A percentile compares a stretch with the other conserved stretches of the same genome.
Conservation (phyloP, 495 filamentous ascomycete species). For the Neurospora tetraspora region DNA sequence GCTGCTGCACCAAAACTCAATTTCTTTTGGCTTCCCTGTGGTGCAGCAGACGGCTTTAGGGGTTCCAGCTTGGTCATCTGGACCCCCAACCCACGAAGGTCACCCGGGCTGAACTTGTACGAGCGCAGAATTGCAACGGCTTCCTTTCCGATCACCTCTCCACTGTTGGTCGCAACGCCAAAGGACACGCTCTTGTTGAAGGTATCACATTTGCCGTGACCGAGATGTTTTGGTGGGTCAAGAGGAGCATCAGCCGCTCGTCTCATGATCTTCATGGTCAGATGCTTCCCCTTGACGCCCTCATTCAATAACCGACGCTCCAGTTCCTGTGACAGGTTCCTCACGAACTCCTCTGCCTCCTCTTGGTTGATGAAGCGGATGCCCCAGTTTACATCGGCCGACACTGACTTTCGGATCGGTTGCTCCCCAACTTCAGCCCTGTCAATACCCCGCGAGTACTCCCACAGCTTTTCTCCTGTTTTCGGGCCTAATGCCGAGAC, state of each 20-base stretch:
- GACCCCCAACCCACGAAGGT: constrained; percentile 79
- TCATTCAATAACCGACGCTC: constrained; percentile 71
- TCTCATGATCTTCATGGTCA: constrained; percentile 90
- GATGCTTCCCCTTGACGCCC: constrained; percentile 70
- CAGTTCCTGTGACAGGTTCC: constrained; percentile 72
- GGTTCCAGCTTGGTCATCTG: constrained; percentile 89
- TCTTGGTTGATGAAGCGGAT: constrained; percentile 84
- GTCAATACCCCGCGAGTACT: constrained; percentile 87
- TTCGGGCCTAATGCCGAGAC: constrained; percentile 71
- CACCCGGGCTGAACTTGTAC: constrained; percentile 79
- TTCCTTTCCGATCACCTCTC: constrained; percentile 63
- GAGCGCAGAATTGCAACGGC: constrained; percentile 71
- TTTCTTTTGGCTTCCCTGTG: constrained; percentile 54
- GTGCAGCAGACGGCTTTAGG: constrained; percentile 39
- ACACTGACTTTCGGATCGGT: constrained; percentile 73
- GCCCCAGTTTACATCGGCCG: constrained; percentile 96
- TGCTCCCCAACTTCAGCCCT: constrained; percentile 76
- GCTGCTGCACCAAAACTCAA: constrained; percentile 27
- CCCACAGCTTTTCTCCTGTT: constrained; percentile 83
- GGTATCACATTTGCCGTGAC: constrained; percentile 88
- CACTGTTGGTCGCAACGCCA: constrained; percentile 69
- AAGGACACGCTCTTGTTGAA: constrained; percentile 80
- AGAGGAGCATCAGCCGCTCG: constrained; percentile 77
- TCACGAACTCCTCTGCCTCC: constrained; percentile 84
- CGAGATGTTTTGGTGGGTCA: constrained; percentile 88